Conservation (phyloP, 2,329 filamentous ascomycete genomes). For the Talaromyces sp. region DNA sequence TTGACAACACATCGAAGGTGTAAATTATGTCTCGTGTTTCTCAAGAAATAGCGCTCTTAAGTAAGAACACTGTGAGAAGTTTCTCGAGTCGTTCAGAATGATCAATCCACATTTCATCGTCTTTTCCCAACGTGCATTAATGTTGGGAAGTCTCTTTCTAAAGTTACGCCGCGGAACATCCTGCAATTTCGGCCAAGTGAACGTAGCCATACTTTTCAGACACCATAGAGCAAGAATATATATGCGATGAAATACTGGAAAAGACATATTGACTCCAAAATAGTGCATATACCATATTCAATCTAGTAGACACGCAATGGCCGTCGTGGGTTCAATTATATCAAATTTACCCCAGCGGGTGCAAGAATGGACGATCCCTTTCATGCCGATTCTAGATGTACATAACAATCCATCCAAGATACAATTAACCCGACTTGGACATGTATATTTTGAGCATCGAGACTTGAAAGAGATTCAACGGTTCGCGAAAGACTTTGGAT, state of each 20-base stretch:
- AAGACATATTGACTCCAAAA: background rate
- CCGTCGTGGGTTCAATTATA: slow-evolving; percentile 19
- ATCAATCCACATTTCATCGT: background rate
- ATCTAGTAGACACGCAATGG: background rate
- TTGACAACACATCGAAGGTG: background rate
- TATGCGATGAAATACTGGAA: background rate
- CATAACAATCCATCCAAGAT: slow-evolving; percentile 26
- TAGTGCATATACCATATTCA: background rate
- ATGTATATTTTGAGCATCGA: slow-evolving; percentile 32
- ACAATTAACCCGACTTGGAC: slow-evolving; percentile 27
- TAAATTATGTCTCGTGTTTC: too few relatives aligned
- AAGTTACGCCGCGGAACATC: slow-evolving; percentile 13
- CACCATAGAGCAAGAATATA: background rate
- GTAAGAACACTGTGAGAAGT: background rate
- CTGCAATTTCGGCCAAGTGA: background rate
- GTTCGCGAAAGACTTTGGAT: slow-evolving; percentile 34
- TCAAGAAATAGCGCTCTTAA: background rate
- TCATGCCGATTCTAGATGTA: slow-evolving; percentile 21
- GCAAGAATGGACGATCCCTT: slow-evolving; percentile 21
- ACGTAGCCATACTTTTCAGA: background rate
- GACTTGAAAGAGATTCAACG: slow-evolving; percentile 25
- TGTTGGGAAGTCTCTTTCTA: background rate
- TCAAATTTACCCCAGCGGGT: slow-evolving; percentile 17
- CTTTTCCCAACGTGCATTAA: background rate
- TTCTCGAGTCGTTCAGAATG: background rate